phyloP scores from a whole-genome alignment of 1,139 yeast species.

The Protomyces lactucae-debilis region DNA sequence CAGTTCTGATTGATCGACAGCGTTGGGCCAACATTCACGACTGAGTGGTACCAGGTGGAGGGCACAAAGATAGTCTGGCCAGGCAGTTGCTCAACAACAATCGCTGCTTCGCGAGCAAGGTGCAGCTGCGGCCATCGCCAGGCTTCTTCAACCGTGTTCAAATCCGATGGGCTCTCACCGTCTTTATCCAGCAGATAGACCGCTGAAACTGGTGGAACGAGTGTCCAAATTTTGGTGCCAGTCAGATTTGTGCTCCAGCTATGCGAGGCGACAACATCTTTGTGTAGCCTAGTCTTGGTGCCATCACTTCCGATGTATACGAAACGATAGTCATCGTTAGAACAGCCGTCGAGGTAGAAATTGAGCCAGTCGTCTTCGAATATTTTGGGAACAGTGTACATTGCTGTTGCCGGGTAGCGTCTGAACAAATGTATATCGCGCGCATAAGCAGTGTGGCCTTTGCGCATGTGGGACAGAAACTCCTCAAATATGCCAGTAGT shows the following conservation, averaged over 20 bases:
- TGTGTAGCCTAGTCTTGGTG: conserved; percentile 24
- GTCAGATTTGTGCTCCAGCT: conserved; percentile 24
- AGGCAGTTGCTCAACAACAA: conserved; percentile 17
- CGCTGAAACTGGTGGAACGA: conserved; percentile 19
- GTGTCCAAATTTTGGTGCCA: conserved; percentile 28
- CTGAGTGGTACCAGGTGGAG: conserved; percentile 29
- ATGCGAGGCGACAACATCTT: conserved; percentile 28
- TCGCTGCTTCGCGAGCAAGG: conserved; percentile 5
- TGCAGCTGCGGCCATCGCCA: conserved; percentile 5
- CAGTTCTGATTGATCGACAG: conserved; percentile 29
- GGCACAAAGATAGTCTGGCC: conserved; percentile 31
- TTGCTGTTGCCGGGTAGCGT: not conserved
- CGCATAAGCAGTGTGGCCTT: conserved; percentile 7
- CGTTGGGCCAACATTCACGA: conserved; percentile 22
- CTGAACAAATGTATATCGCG: conserved; percentile 21
- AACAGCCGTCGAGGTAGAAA: conserved; percentile 4
- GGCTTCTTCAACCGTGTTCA: conserved; percentile 5
- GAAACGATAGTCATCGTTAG: conserved; percentile 25
- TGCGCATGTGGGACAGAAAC: conserved; percentile 3
- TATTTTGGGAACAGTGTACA: conserved; percentile 14
- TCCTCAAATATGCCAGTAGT: not conserved
- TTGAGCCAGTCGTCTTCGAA: conserved; percentile 29
- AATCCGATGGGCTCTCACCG: conserved; percentile 4
- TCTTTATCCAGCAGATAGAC: not conserved
- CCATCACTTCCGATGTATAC: conserved; percentile 24